Conservation (phyloP, 176 grass and related monocot genomes). For the Luzula sylvatica region DNA sequence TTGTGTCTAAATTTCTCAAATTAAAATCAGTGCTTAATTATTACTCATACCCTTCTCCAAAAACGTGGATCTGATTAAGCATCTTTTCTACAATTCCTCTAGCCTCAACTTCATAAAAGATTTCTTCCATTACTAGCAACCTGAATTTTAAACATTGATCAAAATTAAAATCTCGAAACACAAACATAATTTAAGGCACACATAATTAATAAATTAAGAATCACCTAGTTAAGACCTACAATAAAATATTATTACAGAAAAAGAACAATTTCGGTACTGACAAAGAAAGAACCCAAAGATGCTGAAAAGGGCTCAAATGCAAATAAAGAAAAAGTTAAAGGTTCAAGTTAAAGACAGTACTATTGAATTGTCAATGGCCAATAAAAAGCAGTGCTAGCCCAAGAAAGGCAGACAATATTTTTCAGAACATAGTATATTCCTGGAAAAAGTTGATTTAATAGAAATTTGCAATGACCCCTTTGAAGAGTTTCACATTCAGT, state of each 20-base stretch:
- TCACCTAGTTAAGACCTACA: no score
- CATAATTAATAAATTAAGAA: background rate
- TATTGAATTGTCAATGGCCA: constrained; percentile 19
- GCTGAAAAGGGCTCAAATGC: background rate
- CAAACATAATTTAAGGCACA: background rate
- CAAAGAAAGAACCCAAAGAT: constrained; percentile 1
- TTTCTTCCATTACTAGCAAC: constrained; percentile 71
- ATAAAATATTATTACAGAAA: constrained; percentile 4
- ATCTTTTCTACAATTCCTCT: constrained; percentile 48
- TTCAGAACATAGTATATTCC: constrained; percentile 10
- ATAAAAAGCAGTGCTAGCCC: constrained; percentile 19
- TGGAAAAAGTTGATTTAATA: background rate
- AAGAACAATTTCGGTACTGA: background rate
- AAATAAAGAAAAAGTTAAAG: constrained; percentile 13
- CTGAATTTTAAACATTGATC: constrained; percentile 27
- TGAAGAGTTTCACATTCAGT: background rate
- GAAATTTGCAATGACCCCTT: background rate
- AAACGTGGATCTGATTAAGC: constrained; percentile 75
- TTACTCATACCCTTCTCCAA: constrained; percentile 77
- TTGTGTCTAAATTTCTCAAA: no score
- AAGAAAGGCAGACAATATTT: constrained; percentile 12
- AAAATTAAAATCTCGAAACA: constrained; percentile 3
- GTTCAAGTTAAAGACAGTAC: constrained; percentile 20
- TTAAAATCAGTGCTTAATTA: constrained; percentile 18
- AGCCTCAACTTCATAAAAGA: constrained; percentile 67